These are phyloP conservation scores for Cucumis variabilis DNA, from an alignment of 331 rosid species.

Conservation along the genomic window DNA sequence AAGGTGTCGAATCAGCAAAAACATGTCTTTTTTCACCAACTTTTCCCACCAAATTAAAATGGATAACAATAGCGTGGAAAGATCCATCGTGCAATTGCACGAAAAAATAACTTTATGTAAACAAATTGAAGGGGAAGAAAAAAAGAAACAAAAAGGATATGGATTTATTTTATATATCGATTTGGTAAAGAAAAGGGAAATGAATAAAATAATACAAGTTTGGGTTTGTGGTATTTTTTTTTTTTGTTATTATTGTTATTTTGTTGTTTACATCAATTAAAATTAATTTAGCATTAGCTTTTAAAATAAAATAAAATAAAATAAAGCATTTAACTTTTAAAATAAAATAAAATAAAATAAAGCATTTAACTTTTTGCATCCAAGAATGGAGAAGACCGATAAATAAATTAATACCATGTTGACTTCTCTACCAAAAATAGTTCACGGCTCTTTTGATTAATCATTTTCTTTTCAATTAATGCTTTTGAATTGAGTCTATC, in stretches of 20 bases:
- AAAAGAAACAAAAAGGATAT: too few species aligned
- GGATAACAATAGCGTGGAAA: not conserved
- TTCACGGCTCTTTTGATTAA: not conserved
- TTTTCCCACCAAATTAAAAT: not conserved
- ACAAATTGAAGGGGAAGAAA: too few species aligned
- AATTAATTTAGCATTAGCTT: not conserved
- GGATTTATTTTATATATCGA: not conserved
- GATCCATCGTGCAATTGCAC: not conserved
- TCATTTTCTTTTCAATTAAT: too few species aligned
- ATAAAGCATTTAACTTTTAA: not conserved
- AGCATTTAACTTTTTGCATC: not conserved
- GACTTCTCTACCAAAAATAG: not conserved
- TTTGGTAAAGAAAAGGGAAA: not conserved
- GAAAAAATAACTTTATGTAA: not conserved
- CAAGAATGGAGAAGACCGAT: not conserved
- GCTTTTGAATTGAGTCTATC: not conserved
- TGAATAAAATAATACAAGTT: not conserved
- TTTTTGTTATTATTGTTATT: too few species aligned
- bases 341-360: too few species aligned
- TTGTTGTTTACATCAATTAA: not conserved
- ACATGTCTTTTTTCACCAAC: not conserved
- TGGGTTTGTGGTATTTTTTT: not conserved
- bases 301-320: too few species aligned
- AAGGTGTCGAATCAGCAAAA: not conserved
- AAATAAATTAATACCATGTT: too few species aligned